Conservation (phyloP, 805 yeast genomes). For the Candida ovalis region DNA sequence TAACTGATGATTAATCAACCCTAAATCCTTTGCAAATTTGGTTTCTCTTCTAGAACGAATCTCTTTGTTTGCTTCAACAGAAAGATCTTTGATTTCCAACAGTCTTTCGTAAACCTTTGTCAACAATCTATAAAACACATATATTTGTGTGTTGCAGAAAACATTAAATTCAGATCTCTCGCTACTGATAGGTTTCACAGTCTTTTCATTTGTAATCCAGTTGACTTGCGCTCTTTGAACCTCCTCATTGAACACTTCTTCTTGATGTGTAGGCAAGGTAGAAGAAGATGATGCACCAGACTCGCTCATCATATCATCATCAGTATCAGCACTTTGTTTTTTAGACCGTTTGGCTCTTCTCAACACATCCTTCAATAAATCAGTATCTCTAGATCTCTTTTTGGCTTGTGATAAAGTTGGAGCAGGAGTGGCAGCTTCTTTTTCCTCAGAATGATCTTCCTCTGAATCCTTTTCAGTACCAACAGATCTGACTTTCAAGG, state of each 20-base stretch:
- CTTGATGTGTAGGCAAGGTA: slow-evolving; percentile 9
- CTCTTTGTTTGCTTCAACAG: slow-evolving; percentile 69
- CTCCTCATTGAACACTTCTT: slow-evolving; percentile 24
- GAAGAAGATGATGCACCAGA: slow-evolving; percentile 1
- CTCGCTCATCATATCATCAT: slow-evolving; percentile 18
- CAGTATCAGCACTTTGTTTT: slow-evolving; percentile 23
- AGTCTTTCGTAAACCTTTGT: slow-evolving; percentile 79
- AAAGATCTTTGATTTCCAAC: slow-evolving; percentile 68
- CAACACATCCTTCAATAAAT: slow-evolving; percentile 56
- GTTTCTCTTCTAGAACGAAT: slow-evolving; percentile 59
- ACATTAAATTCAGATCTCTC: slow-evolving; percentile 61
- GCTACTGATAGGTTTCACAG: slow-evolving; percentile 24
- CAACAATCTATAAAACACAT: slow-evolving; percentile 83
- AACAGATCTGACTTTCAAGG: slow-evolving; percentile 33
- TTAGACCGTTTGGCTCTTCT: slow-evolving; percentile 36
- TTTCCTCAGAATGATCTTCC: slow-evolving; percentile 22
- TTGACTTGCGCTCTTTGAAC: slow-evolving; percentile 31
- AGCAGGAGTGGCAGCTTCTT: slow-evolving; percentile 11
- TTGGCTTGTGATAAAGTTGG: slow-evolving; percentile 30
- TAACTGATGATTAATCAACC: slow-evolving; percentile 73
- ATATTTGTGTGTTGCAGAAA: slow-evolving; percentile 84
- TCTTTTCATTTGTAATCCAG: slow-evolving; percentile 33
- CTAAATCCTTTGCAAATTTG: slow-evolving; percentile 83
- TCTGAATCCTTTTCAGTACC: slow-evolving; percentile 19
- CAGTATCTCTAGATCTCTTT: slow-evolving; percentile 54